phyloP scores from a whole-genome alignment of 139 green algal species.

The Chlorella sp. region DNA sequence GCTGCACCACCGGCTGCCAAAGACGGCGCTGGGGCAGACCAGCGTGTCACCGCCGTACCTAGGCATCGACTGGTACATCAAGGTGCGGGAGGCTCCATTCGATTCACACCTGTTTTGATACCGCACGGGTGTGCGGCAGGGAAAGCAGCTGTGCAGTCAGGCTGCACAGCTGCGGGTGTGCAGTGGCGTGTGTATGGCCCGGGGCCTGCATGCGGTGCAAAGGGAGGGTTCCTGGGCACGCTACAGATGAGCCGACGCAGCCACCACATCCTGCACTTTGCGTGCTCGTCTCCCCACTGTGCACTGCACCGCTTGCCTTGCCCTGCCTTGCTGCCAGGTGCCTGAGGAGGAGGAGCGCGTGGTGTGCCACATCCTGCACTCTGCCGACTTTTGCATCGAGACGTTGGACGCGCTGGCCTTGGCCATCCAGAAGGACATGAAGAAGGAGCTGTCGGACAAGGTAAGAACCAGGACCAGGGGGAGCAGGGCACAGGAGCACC shows the following conservation, averaged over 20 bases:
- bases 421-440: constrained; percentile 53
- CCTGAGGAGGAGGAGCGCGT: constrained; percentile 19
- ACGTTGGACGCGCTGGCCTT: constrained; percentile 50
- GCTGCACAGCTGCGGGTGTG: no score
- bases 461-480: constrained; percentile 11
- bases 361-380: constrained; percentile 83
- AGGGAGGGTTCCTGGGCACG: no score
- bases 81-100: constrained; percentile 28
- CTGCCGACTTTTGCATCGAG: constrained; percentile 85
- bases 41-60: constrained; percentile 25
- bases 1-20: constrained; percentile 70
- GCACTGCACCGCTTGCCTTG: no score
- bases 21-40: constrained; percentile 48
- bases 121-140: no score
- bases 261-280: constrained; percentile 30
- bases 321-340: background rate
- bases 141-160: no score
- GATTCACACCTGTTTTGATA: no score
- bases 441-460: constrained; percentile 35
- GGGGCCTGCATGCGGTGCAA: no score
- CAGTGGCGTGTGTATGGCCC: no score
- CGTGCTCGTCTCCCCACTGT: no score
- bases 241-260: no score
- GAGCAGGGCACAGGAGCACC: no score
- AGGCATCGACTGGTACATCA: constrained; percentile 64